Evolutionary conservation across 2,329 filamentous ascomycete species (phyloP), one percentile per base, ranked within the genome.

Genomic region (Verticillium dahliae): DNA sequence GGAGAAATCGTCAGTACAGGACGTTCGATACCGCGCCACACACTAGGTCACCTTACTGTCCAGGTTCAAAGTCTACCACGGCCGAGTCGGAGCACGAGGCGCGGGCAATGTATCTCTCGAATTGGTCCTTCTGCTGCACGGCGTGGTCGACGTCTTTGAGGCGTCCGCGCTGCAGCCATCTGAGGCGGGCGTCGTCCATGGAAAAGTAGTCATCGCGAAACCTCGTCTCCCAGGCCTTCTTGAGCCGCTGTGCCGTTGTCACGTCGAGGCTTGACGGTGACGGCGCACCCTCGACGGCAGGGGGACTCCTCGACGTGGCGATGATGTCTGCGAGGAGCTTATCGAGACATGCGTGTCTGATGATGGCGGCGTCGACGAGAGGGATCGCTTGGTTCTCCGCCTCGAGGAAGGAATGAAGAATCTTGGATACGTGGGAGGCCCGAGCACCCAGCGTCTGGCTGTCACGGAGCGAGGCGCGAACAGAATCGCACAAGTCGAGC

Each of bases 191-290:
- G 57, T 81, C 72, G 60, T 83, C 80, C 33, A 83, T 74, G 62
- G 75, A 72, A 62, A 78, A 76, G 61, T 78, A 81, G 6, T 72
- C 67, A n/a, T 77, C 75, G 45, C 73, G 71, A 65, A 81, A 82
- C 4, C 80, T 73, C 7, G 69, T 66, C 56, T 74, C 69, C 81
- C 80, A 83, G 41, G 69, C 63, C n/a, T 72, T 71, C 62, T 77
- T 74, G 56, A 83, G 66, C 41, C 67, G 70, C 61, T 76, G 73
- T 13, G 75, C 79, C 39, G 75, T 68, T 6, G 69, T 65, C 22
- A 73, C 67, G 62, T 78, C 73, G 31, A 71, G 68, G 18, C 22
- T 39, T 71, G 69, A 61, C 75, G 73, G 59, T 71, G 69, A 4
- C 67, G 67, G 11, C 71, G 67, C 14, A 69, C 63, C 7, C 70